Conservation (phyloP, 2,329 filamentous ascomycete species). For the Stemphylium lycopersici region DNA sequence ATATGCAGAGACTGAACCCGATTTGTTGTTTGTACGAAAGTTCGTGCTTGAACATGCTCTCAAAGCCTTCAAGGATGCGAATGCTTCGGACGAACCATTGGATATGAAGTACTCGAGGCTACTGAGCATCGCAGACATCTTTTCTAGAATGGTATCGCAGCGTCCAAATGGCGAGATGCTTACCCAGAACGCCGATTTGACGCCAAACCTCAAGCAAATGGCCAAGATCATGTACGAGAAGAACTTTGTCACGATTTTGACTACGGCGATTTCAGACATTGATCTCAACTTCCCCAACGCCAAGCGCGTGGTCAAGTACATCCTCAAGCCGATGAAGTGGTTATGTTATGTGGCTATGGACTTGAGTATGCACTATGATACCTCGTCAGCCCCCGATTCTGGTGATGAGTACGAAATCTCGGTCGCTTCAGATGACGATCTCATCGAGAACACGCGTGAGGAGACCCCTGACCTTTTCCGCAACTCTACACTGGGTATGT, state of each 20-base stretch:
- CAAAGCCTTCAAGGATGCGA: constrained; percentile 89
- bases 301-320: constrained; percentile 95
- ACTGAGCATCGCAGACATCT: constrained; percentile 85
- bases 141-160: constrained; percentile 86
- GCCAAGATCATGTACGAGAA: constrained; percentile 98
- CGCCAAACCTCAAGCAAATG: constrained; percentile 76
- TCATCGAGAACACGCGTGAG: constrained; percentile 73
- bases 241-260: constrained; percentile 87
- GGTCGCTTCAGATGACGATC: constrained; percentile 85
- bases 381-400: constrained; percentile 69
- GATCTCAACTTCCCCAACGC: constrained; percentile 93
- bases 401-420: constrained; percentile 86
- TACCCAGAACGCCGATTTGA: constrained; percentile 46
- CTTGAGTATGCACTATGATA: constrained; percentile 80
- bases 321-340: constrained; percentile 84
- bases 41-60: constrained; percentile 94
- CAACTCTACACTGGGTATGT: constrained; percentile 93
- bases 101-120: constrained; percentile 88
- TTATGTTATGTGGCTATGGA: constrained; percentile 86
- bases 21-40: constrained; percentile 88
- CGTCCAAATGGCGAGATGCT: constrained; percentile 44
- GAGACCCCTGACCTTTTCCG: constrained; percentile 97
- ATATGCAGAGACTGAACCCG: constrained; percentile 74
- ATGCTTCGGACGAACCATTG: constrained; percentile 75
- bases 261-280: constrained; percentile 90